Base-by-base conservation (phyloP, 2,329 filamentous ascomycete genomes). In the Sphaerulina populicola region DNA sequence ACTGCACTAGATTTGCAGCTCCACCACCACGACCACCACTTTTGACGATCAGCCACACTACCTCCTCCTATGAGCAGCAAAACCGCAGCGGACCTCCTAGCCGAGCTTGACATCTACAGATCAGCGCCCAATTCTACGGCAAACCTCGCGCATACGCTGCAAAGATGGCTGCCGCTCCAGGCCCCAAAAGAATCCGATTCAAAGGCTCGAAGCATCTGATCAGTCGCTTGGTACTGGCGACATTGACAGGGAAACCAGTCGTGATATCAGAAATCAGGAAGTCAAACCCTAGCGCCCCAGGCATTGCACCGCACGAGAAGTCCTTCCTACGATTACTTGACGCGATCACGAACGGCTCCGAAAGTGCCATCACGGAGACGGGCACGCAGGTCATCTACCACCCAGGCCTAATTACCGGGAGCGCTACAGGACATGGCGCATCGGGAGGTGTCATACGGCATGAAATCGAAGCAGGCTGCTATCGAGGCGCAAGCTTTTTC, bases 261-360 rank as follows among this genome's bases (percentile, higher is more conserved):
- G 89, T 91, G 71, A 91, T 98, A 67, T 93, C 91, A 47, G 86
- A 93, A 70, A 97, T 98, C 72, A 88, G 93, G 64, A 82, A 87
- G 58, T 81, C 85, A 12, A 95, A 88, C 38, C 83, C 86, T 42
- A 90, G 88, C 37, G 83, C 86, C 62, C 90, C 93, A 1, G 93
- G 93, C 63, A 85, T 98, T 49, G 85, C 88, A 48, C 84, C 88
- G 44, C 86, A 95, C 73, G 93, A 98, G 72, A 83, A 97, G 63
- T 97, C 93, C 42, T 91, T 98, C 70, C 79, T 98, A 30, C 90
- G 93, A 51, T 85, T 98, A 14, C 83, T 98, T 65, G 93, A 97
- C 70, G 80, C 88, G 60, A 78, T 98, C 63, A 98, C 93, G 65
- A 98, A 98, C 75, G 93, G 93, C 71, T 87, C 86, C 52, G 83